Conservation (phyloP, 2,329 filamentous ascomycete genomes). For the Fusarium globosum region DNA sequence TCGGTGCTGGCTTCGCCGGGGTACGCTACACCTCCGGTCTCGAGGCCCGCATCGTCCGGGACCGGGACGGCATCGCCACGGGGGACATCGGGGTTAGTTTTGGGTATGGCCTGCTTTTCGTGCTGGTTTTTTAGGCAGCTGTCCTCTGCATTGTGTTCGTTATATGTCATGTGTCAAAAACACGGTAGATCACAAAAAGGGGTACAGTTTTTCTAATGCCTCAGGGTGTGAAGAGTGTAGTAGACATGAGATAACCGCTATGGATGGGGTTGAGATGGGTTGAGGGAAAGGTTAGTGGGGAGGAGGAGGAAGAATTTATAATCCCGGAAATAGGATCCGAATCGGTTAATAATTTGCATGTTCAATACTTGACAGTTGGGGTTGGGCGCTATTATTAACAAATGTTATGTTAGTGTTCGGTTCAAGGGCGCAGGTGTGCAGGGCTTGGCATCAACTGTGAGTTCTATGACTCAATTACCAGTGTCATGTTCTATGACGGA, state of each 20-base stretch:
- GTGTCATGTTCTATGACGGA: conserved; percentile 1
- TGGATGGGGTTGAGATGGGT: not conserved
- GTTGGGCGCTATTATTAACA: conserved; percentile 20
- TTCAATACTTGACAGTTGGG: not conserved
- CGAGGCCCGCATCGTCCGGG: conserved; percentile 14
- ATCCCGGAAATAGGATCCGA: conserved; percentile 21
- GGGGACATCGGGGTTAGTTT: conserved; percentile 5
- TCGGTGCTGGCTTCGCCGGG: not conserved
- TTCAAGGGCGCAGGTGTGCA: conserved; percentile 3
- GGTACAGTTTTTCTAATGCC: not conserved
- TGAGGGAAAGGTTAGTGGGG: not conserved
- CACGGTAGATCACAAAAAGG: conserved; percentile 11
- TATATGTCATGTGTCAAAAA: conserved; percentile 25
- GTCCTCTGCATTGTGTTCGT: conserved; percentile 45
- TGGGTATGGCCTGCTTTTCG: conserved; percentile 20
- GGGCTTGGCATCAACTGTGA: conserved; percentile 12
- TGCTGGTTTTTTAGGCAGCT: conserved; percentile 46
- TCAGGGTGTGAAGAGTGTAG: not conserved
- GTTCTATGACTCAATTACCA: conserved; percentile 5
- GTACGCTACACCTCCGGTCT: conserved; percentile 18
- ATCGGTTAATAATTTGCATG: conserved; percentile 22
- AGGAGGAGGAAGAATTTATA: conserved; percentile 12
- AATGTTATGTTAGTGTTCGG: not conserved
- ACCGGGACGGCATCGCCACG: conserved; percentile 9
- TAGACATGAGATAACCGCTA: conserved; percentile 1